Percentiles rank a stretch among this genome's conserved stretches.
phyloP scores from a whole-genome alignment of 1,139 yeast species.

The Groenewaldozyma auringiensis region DNA sequence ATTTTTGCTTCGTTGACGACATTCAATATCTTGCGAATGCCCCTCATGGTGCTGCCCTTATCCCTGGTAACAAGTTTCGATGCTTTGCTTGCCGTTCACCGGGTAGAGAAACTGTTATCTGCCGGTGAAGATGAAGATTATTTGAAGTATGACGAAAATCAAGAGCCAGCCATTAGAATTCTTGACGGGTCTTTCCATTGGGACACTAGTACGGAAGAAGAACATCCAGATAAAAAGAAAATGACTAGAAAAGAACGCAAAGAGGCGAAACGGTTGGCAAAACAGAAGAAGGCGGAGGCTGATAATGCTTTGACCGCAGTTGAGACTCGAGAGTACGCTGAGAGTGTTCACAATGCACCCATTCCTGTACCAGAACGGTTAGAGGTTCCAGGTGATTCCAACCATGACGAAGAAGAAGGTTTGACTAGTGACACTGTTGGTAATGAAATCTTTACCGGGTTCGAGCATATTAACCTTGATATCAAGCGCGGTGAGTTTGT shows the following conservation, averaged over 20 bases:
- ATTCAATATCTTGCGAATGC: conserved; percentile 62
- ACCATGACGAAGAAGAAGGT: conserved; percentile 21
- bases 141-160: conserved; percentile 27
- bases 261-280: background rate
- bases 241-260: conserved; percentile 3
- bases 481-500: conserved; percentile 53
- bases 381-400: conserved; percentile 22
- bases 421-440: background rate
- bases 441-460: conserved; percentile 33
- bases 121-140: conserved; percentile 34
- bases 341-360: conserved; percentile 12
- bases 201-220: conserved; percentile 35
- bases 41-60: conserved; percentile 66
- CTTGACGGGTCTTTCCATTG: conserved; percentile 56
- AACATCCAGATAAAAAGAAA: background rate
- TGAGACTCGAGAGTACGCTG: conserved; percentile 29
- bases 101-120: conserved; percentile 50
- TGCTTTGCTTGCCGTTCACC: conserved; percentile 54
- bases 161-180: conserved; percentile 37
- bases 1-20: conserved; percentile 77
- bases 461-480: conserved; percentile 38
- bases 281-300: conserved; percentile 23
- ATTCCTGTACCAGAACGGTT: conserved; percentile 25
- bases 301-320: conserved; percentile 22
- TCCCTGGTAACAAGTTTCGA: conserved; percentile 55